Percentiles rank a stretch among this genome's conserved stretches.
Conservation (phyloP, 2,329 filamentous ascomycete species). For the Chaetomium olivaceum region DNA sequence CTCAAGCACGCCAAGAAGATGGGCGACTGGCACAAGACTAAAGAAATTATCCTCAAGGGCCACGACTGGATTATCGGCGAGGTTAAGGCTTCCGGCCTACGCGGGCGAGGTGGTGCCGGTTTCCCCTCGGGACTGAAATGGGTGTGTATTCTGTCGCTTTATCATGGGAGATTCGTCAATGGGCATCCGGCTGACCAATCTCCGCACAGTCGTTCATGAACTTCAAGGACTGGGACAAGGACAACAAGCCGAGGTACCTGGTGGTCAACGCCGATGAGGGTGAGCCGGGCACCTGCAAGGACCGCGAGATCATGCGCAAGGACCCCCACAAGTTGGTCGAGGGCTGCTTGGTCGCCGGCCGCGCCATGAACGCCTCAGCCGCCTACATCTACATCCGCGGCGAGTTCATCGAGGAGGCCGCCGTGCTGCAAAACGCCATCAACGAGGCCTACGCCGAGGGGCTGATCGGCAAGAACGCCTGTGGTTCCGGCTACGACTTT, state of each 20-base stretch:
- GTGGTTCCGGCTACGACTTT: conserved; percentile 94
- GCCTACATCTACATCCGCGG: conserved; percentile 99
- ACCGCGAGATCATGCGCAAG: conserved; percentile 99
- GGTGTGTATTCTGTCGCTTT: conserved; percentile 55
- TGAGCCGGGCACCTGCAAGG: conserved; percentile 98
- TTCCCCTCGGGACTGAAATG: conserved; percentile 99
- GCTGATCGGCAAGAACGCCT: conserved; percentile 97
- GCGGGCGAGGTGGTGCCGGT: conserved; percentile 94
- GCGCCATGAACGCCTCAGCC: conserved; percentile 97
- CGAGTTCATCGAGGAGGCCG: conserved; percentile 95
- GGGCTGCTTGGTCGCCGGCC: conserved; percentile 91
- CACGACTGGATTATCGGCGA: conserved; percentile 99
- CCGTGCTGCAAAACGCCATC: conserved; percentile 89
- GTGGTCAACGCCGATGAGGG: conserved; percentile 99
- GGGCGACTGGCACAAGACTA: conserved; percentile 99
- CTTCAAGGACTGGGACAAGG: conserved; percentile 99
- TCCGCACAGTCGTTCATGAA: conserved; percentile 91
- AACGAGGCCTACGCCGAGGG: conserved; percentile 96
- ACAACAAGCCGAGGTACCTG: conserved; percentile 90
- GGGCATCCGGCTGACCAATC: conserved; percentile 26
- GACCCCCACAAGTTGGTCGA: conserved; percentile 99
- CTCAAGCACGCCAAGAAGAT: conserved; percentile 95
- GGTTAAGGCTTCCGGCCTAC: conserved; percentile 92
- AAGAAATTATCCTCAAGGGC: conserved; percentile 95
- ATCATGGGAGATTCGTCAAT: not conserved